Evolutionary conservation across 768 basidiomycete genomes (phyloP).

Genomic region (Tylopilus sp.): DNA sequence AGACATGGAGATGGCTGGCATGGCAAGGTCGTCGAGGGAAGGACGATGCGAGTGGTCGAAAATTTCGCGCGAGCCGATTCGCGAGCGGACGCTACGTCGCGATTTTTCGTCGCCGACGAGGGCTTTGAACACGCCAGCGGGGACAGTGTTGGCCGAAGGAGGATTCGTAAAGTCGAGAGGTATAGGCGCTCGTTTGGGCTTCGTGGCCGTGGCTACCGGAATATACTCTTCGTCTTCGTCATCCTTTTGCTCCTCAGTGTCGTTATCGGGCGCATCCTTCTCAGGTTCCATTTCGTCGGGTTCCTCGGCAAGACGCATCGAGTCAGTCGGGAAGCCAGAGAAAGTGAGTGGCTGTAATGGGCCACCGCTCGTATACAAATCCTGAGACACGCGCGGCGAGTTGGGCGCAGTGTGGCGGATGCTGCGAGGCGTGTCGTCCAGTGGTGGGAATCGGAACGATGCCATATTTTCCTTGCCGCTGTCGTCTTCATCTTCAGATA

Average conservation of each 20-base stretch:
- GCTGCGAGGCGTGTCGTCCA: conserved; percentile 47
- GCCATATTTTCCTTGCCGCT: conserved; percentile 58
- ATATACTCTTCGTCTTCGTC: conserved; percentile 18
- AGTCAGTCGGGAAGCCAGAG: conserved; percentile 51
- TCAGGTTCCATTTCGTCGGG: conserved; percentile 8
- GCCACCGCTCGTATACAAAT: conserved; percentile 17
- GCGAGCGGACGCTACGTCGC: conserved; percentile 68
- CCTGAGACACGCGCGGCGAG: conserved; percentile 32
- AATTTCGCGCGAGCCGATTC: conserved; percentile 70
- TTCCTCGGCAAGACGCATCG: conserved; percentile 23
- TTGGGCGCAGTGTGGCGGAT: conserved; percentile 46
- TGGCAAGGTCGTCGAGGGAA: conserved; percentile 73
- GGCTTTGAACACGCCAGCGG: conserved; percentile 84
- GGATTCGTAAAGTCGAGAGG: conserved; percentile 76
- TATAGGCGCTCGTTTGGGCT: conserved; percentile 67
- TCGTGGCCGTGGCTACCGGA: conserved; percentile 19
- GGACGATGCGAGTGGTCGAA: conserved; percentile 66
- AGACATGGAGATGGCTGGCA: conserved; percentile 65
- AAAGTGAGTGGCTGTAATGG: conserved; percentile 55
- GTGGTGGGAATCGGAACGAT: conserved; percentile 73
- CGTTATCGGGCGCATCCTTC: conserved; percentile 7
- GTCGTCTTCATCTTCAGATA: conserved; percentile 41
- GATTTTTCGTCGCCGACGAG: conserved; percentile 66
- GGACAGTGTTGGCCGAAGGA: conserved; percentile 67
- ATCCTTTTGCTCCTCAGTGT: conserved; percentile 9